A percentile compares a stretch with the other conserved stretches of the same genome.
These are phyloP conservation scores for Colletotrichum tofieldiae DNA, from an alignment of 2,329 filamentous ascomycete genomes.

Conservation along the genomic window DNA sequence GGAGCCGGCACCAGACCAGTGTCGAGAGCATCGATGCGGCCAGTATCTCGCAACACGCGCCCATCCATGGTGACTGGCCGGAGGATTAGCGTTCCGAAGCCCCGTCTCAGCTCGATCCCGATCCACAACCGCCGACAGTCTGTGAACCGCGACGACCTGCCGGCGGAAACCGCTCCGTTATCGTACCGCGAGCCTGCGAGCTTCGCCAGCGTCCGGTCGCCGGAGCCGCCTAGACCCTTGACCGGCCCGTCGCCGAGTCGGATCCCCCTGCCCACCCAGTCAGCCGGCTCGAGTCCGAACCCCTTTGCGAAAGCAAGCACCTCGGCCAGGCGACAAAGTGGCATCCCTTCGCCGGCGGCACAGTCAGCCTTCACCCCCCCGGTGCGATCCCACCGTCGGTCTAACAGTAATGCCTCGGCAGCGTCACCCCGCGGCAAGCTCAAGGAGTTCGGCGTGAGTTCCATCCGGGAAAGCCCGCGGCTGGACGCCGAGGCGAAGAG, in stretches of 20 bases:
- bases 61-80: constrained; percentile 55
- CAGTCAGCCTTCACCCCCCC: constrained; percentile 40
- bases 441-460: constrained; percentile 48
- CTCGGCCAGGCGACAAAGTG: constrained; percentile 43
- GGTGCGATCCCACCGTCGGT: constrained; percentile 58
- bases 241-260: constrained; percentile 59
- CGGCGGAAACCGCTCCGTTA: constrained; percentile 54
- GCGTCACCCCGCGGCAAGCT: constrained; percentile 52
- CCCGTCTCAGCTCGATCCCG: constrained; percentile 53
- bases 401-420: constrained; percentile 61
- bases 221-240: constrained; percentile 49
- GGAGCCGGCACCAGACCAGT: constrained; percentile 17
- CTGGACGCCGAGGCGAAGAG: constrained; percentile 78
- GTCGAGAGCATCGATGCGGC: constrained; percentile 33
- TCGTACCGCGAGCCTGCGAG: constrained; percentile 52
- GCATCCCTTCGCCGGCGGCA: constrained; percentile 47
- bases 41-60: constrained; percentile 45
- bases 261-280: constrained; percentile 57
- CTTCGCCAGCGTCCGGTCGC: constrained; percentile 66
- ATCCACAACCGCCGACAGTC: constrained; percentile 49
- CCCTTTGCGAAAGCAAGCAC: constrained; percentile 45
- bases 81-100: constrained; percentile 62
- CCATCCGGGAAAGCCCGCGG: constrained; percentile 61
- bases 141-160: constrained; percentile 49
- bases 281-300: constrained; percentile 42